Conservation (phyloP, 768 basidiomycete species). For the Collybiopsis luxurians region DNA sequence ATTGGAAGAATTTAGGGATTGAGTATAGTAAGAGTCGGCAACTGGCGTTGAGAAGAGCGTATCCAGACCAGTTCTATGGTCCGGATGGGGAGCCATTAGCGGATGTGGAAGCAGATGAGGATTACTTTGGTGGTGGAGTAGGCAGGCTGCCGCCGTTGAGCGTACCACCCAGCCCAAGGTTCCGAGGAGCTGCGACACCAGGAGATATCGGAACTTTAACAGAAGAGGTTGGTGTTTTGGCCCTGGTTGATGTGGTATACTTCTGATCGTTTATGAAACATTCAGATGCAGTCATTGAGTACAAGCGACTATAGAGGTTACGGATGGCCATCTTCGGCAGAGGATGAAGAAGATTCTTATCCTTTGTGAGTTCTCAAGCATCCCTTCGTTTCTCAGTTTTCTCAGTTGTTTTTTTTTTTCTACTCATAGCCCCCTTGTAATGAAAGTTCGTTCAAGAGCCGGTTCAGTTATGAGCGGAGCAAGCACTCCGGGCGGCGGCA, state of each 20-base stretch:
- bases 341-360: conserved; percentile 87
- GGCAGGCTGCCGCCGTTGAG: conserved; percentile 70
- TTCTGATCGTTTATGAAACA: not conserved
- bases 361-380: conserved; percentile 63
- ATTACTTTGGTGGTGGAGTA: conserved; percentile 59
- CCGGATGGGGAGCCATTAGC: conserved; percentile 40
- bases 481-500: conserved; percentile 88
- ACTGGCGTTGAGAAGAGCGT: conserved; percentile 86
- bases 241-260: not conserved
- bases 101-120: conserved; percentile 28
- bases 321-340: conserved; percentile 4
- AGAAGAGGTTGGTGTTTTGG: conserved; percentile 56
- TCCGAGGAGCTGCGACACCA: conserved; percentile 86
- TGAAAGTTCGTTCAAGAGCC: conserved; percentile 84
- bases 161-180: conserved; percentile 85
- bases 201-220: conserved; percentile 91
- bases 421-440: conserved; percentile 69
- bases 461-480: conserved; percentile 66
- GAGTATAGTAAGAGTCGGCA: conserved; percentile 97
- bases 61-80: conserved; percentile 89
- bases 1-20: conserved; percentile 98
- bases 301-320: conserved; percentile 76
- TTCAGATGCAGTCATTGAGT: conserved; percentile 79
- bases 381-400: no score
- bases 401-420: conserved; percentile 11